Evolutionary conservation across 78 protist genomes (phyloP).

Genomic region (Protostelium mycophagum): DNA sequence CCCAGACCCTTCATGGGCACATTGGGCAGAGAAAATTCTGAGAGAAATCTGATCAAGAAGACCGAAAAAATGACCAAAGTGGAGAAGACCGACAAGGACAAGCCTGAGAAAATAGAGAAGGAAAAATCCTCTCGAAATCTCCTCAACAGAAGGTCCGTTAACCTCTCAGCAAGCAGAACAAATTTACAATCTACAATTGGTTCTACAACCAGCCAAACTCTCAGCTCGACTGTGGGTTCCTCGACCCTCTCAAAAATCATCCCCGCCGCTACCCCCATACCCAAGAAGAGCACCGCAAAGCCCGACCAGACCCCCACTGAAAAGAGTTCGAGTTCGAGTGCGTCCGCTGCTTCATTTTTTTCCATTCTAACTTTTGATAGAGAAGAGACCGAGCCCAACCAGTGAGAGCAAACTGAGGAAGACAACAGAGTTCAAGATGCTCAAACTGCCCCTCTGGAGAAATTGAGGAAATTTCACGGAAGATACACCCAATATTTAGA

Average conservation of each 20-base stretch:
- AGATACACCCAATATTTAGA: too few relatives aligned
- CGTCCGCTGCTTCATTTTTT: too few relatives aligned
- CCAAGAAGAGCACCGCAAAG: background rate
- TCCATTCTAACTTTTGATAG: too few relatives aligned
- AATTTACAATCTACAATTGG: background rate
- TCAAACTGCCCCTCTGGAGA: background rate
- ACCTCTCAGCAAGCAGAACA: background rate
- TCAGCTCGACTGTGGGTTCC: background rate
- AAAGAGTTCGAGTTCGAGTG: background rate
- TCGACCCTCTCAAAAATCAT: background rate
- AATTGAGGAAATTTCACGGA: background rate
- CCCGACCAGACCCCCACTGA: background rate
- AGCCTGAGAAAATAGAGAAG: background rate
- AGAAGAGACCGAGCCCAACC: background rate
- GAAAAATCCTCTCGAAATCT: too few relatives aligned
- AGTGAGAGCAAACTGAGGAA: background rate
- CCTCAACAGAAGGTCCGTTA: too few relatives aligned
- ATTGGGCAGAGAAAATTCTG: background rate
- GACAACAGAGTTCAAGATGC: background rate
- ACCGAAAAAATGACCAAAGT: background rate
- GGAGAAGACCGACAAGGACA: background rate
- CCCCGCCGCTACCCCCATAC: too few relatives aligned
- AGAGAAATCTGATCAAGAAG: background rate
- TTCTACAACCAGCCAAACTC: background rate
- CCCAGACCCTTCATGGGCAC: background rate